Base-by-base conservation (phyloP, 2,329 filamentous ascomycete species). In the Fusarium tupiense region DNA sequence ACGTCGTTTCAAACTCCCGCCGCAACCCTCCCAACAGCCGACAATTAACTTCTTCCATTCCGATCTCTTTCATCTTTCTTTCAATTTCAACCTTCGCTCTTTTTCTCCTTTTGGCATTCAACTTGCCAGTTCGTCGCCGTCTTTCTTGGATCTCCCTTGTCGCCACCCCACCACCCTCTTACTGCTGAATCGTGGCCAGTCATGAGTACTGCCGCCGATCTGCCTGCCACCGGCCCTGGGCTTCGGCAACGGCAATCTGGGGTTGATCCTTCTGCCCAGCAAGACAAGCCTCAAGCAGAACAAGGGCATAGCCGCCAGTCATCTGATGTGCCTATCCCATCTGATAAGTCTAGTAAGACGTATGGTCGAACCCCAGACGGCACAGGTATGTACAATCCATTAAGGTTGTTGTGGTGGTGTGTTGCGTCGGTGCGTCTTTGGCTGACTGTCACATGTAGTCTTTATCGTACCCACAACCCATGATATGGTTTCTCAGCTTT, bases 401-500 rank as follows among this genome's bases (percentile, higher is more conserved):
- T 54, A 46, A 62, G 26, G 54, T 33, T 70, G 40, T 47, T 43
- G 31, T 46, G 43, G 40, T 64, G 69, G 59, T 60, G 71, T 59
- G 67, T 69, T 62, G 52, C 52, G 43, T 41, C 56, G 43, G 44
- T 61, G 44, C 33, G 61, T 47, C 44, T 65, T 77, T 66, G 60
- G 68, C 76, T 78, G 71, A 79, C 69, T 70, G 53, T 77, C 69
- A 77, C 66, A 69, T 77, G 76, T 75, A 98, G 96, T 98, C 79
- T 99, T 99, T 82, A 93, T 94, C 67, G 96, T 99, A 62, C 96
- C 96, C 54, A 92, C 94, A 72, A 99, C 96, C 64, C 95, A 98
- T 87, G 96, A 99, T 85, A 98, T 99, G 96, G 96, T 99, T 77
- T 97, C 96, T 59, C 96, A 98, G 85, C 89, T 99, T 63, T 91